A percentile compares a stretch with the other conserved stretches of the same genome.
These are phyloP conservation scores for Trametes elegans DNA, from an alignment of 768 basidiomycete species.

Conservation along the genomic window DNA sequence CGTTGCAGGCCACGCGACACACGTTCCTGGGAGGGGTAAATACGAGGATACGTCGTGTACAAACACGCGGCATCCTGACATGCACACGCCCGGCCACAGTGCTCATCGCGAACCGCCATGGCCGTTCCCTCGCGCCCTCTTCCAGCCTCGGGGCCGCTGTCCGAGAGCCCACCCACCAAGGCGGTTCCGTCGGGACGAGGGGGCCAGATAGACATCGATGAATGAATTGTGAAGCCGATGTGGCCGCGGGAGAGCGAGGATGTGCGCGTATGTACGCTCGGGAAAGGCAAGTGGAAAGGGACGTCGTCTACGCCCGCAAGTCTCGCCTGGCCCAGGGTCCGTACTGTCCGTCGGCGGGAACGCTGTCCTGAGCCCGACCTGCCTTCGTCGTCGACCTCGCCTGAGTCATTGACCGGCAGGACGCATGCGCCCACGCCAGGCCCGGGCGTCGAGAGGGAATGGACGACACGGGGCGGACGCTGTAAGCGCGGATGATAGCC, in stretches of 20 bases:
- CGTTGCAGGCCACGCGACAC: not conserved
- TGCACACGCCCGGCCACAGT: not conserved
- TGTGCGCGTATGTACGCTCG: not conserved
- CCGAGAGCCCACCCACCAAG: not conserved
- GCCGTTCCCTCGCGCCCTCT: not conserved
- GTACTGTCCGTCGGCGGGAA: not conserved
- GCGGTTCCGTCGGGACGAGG: not conserved
- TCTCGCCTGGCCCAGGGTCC: not conserved
- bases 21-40: not conserved
- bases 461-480: not conserved
- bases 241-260: not conserved
- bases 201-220: slow-evolving; percentile 14
- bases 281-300: slow-evolving; percentile 10
- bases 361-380: slow-evolving; percentile 10
- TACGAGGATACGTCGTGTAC: slow-evolving; percentile 8
- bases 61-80: slow-evolving; percentile 9
- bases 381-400: slow-evolving; percentile 14
- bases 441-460: not conserved
- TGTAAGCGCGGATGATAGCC: slow-evolving; percentile 13
- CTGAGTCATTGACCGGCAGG: not conserved
- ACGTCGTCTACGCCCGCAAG: not conserved
- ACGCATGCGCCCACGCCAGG: not conserved
- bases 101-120: not conserved
- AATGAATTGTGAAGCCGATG: slow-evolving; percentile 6
- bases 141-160: slow-evolving; percentile 7